These are phyloP conservation scores for Kodamaea kaohsiungensis DNA, from an alignment of 805 yeast genomes.

Conservation along the genomic window DNA sequence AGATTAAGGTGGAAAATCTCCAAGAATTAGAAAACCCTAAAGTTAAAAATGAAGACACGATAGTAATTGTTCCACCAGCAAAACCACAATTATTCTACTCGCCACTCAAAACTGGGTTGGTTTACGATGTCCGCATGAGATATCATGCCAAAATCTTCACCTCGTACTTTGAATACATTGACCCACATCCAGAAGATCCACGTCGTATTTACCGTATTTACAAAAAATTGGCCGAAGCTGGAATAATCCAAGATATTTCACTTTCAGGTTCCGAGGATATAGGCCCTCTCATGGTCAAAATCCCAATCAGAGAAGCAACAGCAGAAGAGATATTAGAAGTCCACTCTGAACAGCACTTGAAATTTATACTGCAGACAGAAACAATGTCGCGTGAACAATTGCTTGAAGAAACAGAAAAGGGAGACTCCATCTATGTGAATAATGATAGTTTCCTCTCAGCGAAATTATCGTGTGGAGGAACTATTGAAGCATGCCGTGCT, in stretches of 20 bases:
- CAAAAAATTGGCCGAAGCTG: constrained; percentile 91
- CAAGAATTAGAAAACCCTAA: neutral
- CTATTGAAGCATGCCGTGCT: constrained; percentile 93
- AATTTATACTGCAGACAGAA: constrained; percentile 72
- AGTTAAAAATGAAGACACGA: neutral
- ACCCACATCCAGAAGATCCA: constrained; percentile 99
- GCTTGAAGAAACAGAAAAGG: constrained; percentile 79
- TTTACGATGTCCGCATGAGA: constrained; percentile 96
- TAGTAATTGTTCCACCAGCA: constrained; percentile 54
- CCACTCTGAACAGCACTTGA: constrained; percentile 79
- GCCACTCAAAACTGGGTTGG: constrained; percentile 86
- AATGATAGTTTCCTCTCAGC: constrained; percentile 88
- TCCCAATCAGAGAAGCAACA: constrained; percentile 88
- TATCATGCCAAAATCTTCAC: constrained; percentile 95
- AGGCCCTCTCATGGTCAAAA: constrained; percentile 84
- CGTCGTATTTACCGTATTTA: constrained; percentile 92
- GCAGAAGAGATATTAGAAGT: constrained; percentile 83
- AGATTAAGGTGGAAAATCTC: neutral
- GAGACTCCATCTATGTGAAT: constrained; percentile 94
- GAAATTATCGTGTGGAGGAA: constrained; percentile 92
- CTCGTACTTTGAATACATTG: constrained; percentile 89
- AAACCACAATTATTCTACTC: constrained; percentile 69
- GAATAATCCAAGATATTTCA: constrained; percentile 78
- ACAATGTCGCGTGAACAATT: constrained; percentile 76
- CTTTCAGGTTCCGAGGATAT: constrained; percentile 71